Percentiles rank a stretch among this genome's conserved stretches.
phyloP scores from a whole-genome alignment of 495 filamentous ascomycete genomes.

The Talaromyces liani region DNA sequence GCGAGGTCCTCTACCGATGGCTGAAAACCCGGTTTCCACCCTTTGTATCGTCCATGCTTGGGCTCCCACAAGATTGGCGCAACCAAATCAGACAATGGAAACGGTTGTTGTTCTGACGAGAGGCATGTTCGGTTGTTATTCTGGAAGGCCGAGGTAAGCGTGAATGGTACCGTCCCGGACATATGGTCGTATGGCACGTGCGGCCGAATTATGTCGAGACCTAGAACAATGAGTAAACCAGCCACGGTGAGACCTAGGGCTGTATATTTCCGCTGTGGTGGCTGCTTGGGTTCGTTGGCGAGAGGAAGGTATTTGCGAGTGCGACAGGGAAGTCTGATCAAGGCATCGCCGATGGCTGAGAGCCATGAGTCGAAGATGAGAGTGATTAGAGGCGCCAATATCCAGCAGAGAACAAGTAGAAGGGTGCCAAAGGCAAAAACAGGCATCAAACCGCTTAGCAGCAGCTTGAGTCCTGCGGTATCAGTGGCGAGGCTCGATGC shows the following conservation, averaged over 20 bases:
- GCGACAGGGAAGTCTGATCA: neutral
- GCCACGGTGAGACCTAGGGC: neutral
- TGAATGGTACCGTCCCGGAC: constrained; percentile 19
- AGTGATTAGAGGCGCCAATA: constrained; percentile 10
- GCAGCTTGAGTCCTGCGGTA: constrained; percentile 17
- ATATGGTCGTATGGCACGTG: constrained; percentile 20
- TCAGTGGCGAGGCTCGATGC: constrained; percentile 18
- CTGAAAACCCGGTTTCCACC: constrained; percentile 14
- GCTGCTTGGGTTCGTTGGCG: constrained; percentile 9
- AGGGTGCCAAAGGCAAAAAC: constrained; percentile 12
- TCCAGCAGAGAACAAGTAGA: constrained; percentile 12
- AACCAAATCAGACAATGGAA: constrained; percentile 15
- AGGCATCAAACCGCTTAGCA: constrained; percentile 18
- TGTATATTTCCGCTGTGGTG: neutral
- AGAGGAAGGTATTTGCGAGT: constrained; percentile 5
- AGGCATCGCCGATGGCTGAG: constrained; percentile 8
- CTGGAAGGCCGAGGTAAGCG: constrained; percentile 12
- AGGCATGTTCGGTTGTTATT: neutral
- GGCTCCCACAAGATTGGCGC: constrained; percentile 17
- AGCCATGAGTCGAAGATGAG: constrained; percentile 11
- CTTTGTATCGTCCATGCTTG: constrained; percentile 15
- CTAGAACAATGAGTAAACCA: neutral
- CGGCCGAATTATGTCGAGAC: constrained; percentile 13
- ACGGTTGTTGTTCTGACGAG: constrained; percentile 6
- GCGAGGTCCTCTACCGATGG: neutral